Evolutionary conservation across 352 stramenopile genomes (phyloP).

Genomic region (Aphanomyces cochlioides): DNA sequence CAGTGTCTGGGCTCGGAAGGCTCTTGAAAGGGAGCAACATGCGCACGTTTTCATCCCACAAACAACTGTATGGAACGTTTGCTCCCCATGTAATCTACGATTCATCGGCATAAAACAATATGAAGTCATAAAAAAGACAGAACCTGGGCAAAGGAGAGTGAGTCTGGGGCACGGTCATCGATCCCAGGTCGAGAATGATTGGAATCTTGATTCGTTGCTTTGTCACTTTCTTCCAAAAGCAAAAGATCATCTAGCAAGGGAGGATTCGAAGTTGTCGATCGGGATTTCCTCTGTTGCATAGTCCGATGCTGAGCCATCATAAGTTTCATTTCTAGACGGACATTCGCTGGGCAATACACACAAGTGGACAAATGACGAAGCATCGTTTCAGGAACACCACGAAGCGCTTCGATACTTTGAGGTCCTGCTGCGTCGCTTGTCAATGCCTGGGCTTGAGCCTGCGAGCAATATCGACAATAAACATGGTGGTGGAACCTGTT

Average conservation of each 20-base stretch:
- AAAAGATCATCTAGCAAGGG: constrained; percentile 15
- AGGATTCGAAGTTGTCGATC: not conserved
- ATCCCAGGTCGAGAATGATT: not conserved
- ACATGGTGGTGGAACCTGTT: constrained; percentile 26
- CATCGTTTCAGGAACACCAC: constrained; percentile 21
- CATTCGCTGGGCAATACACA: not conserved
- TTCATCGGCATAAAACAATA: not conserved
- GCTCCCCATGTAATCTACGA: constrained; percentile 2
- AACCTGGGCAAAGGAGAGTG: not conserved
- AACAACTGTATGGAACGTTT: constrained; percentile 4
- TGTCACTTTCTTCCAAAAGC: not conserved
- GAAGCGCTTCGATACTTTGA: constrained; percentile 15
- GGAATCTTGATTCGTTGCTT: not conserved
- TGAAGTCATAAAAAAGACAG: too few relatives aligned
- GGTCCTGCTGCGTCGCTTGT: not conserved
- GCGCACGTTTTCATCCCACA: constrained; percentile 4
- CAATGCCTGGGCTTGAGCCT: constrained; percentile 20
- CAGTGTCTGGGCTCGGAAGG: not conserved
- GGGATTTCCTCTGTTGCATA: not conserved
- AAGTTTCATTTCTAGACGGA: constrained; percentile 6
- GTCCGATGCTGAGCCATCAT: constrained; percentile 10
- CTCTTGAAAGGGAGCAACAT: not conserved
- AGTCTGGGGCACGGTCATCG: not conserved
- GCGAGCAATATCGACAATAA: constrained; percentile 25
- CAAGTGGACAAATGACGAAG: constrained; percentile 20